Evolutionary conservation across 2,329 filamentous ascomycete genomes (phyloP).

Genomic region (Lasiodiplodia sp.): DNA sequence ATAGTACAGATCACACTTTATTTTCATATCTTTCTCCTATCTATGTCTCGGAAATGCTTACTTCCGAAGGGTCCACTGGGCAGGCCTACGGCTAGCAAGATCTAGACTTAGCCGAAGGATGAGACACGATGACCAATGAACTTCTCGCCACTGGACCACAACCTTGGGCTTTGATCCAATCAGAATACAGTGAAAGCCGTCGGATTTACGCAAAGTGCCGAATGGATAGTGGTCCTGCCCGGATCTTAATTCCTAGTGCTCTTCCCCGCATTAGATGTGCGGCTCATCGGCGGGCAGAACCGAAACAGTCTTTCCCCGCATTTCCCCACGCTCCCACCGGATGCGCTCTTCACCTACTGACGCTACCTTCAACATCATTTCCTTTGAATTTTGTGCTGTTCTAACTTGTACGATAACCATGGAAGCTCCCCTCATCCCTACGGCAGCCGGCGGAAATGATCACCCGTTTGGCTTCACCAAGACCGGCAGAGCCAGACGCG

Average conservation of each 20-base stretch:
- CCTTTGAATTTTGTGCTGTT: not conserved
- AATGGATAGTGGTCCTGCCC: no score
- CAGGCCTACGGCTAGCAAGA: not conserved
- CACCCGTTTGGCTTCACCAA: slow-evolving; percentile 11
- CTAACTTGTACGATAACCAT: not conserved
- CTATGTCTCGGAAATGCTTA: not conserved
- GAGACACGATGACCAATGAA: not conserved
- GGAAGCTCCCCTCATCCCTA: not conserved
- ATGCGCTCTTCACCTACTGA: not conserved
- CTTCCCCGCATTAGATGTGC: slow-evolving; percentile 1
- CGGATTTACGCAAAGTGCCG: not conserved
- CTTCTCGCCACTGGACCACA: not conserved
- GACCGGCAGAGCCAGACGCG: not conserved
- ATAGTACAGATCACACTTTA: not conserved
- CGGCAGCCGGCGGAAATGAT: not conserved
- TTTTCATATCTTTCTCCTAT: not conserved
- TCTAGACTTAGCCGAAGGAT: not conserved
- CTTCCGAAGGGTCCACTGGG: not conserved
- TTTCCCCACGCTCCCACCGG: not conserved
- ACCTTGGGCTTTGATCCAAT: not conserved
- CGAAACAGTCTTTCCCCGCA: slow-evolving; percentile 11
- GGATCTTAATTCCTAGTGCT: not conserved
- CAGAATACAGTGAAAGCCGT: not conserved
- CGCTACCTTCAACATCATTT: not conserved
- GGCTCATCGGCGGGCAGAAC: not conserved